Percentiles rank a stretch among this genome's conserved stretches.
Conservation (phyloP, 768 basidiomycete genomes). For the Obba rivulosa region DNA sequence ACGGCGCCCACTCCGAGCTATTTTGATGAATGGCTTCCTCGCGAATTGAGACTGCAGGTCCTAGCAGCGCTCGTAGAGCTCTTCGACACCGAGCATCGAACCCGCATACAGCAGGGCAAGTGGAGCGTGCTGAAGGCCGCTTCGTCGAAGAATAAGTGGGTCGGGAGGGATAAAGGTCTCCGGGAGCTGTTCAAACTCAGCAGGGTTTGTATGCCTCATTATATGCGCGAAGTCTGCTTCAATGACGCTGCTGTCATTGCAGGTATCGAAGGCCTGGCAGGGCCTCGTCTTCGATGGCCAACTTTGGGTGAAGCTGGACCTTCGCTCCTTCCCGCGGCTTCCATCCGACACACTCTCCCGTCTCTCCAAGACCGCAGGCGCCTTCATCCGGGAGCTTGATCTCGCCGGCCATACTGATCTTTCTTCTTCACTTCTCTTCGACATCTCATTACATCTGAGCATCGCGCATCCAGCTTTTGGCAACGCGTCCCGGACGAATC, state of each 20-base stretch:
- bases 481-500: constrained; percentile 50
- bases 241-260: constrained; percentile 10
- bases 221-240: not conserved
- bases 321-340: constrained; percentile 56
- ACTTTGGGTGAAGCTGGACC: constrained; percentile 68
- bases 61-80: constrained; percentile 49
- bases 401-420: constrained; percentile 57
- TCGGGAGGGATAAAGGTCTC: constrained; percentile 68
- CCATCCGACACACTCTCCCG: constrained; percentile 45
- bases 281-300: constrained; percentile 78
- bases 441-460: constrained; percentile 51
- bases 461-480: constrained; percentile 30
- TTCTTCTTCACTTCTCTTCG: constrained; percentile 41
- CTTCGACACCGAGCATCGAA: constrained; percentile 54
- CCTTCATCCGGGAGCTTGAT: constrained; percentile 60
- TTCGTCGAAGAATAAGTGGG: constrained; percentile 62
- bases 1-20: constrained; percentile 36
- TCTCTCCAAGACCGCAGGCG: constrained; percentile 50
- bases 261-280: constrained; percentile 81
- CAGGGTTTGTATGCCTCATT: constrained; percentile 49
- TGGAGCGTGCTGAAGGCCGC: constrained; percentile 63
- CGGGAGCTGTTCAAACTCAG: constrained; percentile 75
- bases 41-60: constrained; percentile 62
- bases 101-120: constrained; percentile 35
- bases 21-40: constrained; percentile 68